Evolutionary conservation across 306 rosid genomes (phyloP).

Genomic region (Prunus campanulata): DNA sequence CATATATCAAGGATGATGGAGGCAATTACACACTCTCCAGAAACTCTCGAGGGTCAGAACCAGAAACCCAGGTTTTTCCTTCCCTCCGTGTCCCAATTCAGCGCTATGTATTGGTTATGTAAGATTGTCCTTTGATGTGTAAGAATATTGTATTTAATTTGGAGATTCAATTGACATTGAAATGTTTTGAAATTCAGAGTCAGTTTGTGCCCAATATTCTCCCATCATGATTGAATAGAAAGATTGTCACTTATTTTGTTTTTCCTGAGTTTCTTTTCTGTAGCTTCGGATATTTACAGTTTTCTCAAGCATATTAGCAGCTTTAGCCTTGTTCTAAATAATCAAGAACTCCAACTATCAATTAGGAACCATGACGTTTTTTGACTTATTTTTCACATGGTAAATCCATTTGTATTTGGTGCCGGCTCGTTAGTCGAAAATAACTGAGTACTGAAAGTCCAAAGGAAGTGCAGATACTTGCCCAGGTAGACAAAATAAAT

Average conservation of each 20-base stretch:
- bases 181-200: conserved; percentile 7
- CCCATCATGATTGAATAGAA: background rate
- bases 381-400: too few species aligned
- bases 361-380: too few species aligned
- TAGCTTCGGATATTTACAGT: background rate
- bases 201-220: conserved; percentile 16
- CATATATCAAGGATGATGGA: conserved; percentile 1
- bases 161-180: conserved; percentile 5
- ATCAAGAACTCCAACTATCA: too few species aligned
- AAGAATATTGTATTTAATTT: conserved; percentile 16
- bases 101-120: background rate
- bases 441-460: too few species aligned
- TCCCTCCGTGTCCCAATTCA: background rate
- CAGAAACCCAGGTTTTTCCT: too few species aligned
- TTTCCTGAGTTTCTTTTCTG: background rate
- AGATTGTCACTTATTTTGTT: background rate
- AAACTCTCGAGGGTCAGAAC: background rate
- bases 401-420: background rate
- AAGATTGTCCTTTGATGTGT: background rate
- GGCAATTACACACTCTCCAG: background rate
- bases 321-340: too few species aligned
- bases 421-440: background rate
- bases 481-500: too few species aligned
- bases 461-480: too few species aligned
- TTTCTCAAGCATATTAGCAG: background rate